phyloP scores from a whole-genome alignment of 352 stramenopile species.

The Aphanomyces stellatus region DNA sequence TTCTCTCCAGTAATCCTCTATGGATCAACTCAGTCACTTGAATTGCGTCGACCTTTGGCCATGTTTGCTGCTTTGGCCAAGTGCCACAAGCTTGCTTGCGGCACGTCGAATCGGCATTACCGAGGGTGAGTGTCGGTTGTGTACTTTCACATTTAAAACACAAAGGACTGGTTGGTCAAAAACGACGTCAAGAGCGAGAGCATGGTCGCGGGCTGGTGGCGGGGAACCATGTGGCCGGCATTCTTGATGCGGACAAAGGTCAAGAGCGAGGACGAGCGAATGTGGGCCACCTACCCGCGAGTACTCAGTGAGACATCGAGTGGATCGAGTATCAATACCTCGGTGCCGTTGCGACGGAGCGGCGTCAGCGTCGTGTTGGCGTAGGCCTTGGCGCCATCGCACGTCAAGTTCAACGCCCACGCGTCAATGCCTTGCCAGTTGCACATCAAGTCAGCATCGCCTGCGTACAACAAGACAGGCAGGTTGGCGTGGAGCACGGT shows the following conservation, averaged over 20 bases:
- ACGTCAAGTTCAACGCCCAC: background rate
- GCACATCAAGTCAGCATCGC: conserved; percentile 8
- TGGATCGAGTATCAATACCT: background rate
- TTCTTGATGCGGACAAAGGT: conserved; percentile 93
- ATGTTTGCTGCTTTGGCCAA: background rate
- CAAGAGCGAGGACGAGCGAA: conserved; percentile 52
- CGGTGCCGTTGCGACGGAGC: background rate
- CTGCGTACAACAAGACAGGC: conserved; percentile 18
- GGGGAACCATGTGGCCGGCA: conserved; percentile 94
- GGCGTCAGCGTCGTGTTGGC: background rate
- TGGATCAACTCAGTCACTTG: background rate
- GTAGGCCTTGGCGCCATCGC: background rate
- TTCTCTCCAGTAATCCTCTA: no score
- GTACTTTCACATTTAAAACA: no score
- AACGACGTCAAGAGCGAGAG: background rate
- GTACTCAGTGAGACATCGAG: background rate
- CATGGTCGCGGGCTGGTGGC: conserved; percentile 76
- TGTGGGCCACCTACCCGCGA: conserved; percentile 26
- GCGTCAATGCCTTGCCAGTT: conserved; percentile 10
- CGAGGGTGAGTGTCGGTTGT: no score
- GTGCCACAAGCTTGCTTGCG: background rate
- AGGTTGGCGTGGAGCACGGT: conserved; percentile 20
- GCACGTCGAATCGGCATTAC: no score
- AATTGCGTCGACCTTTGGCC: background rate
- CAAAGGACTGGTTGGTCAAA: background rate